Base-by-base conservation (phyloP, 2,329 filamentous ascomycete genomes). In the Apiospora marii region DNA sequence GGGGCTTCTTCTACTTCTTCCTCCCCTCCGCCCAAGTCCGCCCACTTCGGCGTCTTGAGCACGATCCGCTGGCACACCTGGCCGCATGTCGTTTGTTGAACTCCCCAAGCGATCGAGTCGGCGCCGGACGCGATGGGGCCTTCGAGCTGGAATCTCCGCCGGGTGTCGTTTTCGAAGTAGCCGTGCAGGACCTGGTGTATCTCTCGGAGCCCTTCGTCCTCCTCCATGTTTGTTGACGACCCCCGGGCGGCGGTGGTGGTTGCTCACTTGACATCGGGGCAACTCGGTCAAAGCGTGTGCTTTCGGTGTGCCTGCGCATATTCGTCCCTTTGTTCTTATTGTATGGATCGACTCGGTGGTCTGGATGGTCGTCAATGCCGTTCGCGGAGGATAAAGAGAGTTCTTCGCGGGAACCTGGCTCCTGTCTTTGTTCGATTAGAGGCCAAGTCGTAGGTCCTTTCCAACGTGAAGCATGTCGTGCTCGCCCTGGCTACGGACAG, bases 11-110 rank as follows among this genome's bases (percentile, higher is more conserved):
- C 8, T 8, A n/a, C 46, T 49, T 49, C 46, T 49, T n/a, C 22
- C 7, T 49, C 43, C 5, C 13, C 67, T 2, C n/a, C 68, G 16
- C 8, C 41, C 22, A 19, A 8, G 27, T 30, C 27, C 22, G 68
- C 68, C 43, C 43, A 46, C 37, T 69, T 51, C 44, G 14, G 44
- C 68, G 44, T 69, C 19, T 69, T 69, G 22, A 69, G 41, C n/a
- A 46, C 68, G 14, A 69, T 69, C 13, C 27, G 68, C 44, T 69
- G 30, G 24, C 30, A n/a, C 13, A 44, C 41, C n/a, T 27, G 24
- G 44, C 41, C 19, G 44, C 10, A 7, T 2, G 68, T 19, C 44
- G 46, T 12, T 4, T 69, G 49, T 19, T 51, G 46, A n/a, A 69
- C 27, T 24, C 44, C 37, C 68, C 68, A 69, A 1, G 68, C 49